These are phyloP conservation scores for Diaporthe sp. DNA, from an alignment of 2,329 filamentous ascomycete species.

Conservation along the genomic window DNA sequence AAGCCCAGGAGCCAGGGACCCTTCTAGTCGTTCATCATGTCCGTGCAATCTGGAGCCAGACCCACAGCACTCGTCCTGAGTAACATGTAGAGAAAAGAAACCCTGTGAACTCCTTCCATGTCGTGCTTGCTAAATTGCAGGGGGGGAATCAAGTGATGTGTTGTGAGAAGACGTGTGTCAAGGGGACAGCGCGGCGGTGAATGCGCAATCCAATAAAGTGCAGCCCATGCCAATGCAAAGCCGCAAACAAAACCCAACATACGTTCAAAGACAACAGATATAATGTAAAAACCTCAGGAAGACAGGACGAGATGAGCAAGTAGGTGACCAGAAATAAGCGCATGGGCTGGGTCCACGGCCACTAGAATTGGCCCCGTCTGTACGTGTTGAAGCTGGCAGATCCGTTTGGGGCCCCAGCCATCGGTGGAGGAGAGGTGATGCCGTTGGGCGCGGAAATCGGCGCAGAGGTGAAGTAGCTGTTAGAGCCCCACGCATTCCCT, in stretches of 20 bases:
- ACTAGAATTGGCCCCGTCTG: constrained; percentile 28
- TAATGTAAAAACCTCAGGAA: neutral
- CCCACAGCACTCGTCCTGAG: constrained; percentile 31
- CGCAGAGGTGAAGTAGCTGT: constrained; percentile 14
- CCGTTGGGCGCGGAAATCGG: constrained; percentile 9
- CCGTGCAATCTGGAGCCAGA: constrained; percentile 24
- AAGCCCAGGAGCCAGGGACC: constrained; percentile 23
- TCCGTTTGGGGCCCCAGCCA: constrained; percentile 9
- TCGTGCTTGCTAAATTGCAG: constrained; percentile 29
- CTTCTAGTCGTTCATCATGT: constrained; percentile 37
- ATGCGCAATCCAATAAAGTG: constrained; percentile 30
- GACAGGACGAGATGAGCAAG: neutral
- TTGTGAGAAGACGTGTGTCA: constrained; percentile 23
- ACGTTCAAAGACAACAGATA: constrained; percentile 7
- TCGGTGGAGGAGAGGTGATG: constrained; percentile 2
- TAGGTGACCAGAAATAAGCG: neutral
- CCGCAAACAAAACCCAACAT: constrained; percentile 5
- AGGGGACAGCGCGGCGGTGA: constrained; percentile 17
- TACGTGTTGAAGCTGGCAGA: constrained; percentile 10
- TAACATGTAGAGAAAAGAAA: constrained; percentile 27
- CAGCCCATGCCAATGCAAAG: constrained; percentile 25
- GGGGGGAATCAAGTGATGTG: constrained; percentile 37
- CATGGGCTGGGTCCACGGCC: neutral
- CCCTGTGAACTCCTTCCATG: constrained; percentile 40
- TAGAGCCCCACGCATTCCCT: constrained; percentile 30